These are phyloP conservation scores for Microsporum audouinii DNA, from an alignment of 2,329 filamentous ascomycete species.

Conservation along the genomic window DNA sequence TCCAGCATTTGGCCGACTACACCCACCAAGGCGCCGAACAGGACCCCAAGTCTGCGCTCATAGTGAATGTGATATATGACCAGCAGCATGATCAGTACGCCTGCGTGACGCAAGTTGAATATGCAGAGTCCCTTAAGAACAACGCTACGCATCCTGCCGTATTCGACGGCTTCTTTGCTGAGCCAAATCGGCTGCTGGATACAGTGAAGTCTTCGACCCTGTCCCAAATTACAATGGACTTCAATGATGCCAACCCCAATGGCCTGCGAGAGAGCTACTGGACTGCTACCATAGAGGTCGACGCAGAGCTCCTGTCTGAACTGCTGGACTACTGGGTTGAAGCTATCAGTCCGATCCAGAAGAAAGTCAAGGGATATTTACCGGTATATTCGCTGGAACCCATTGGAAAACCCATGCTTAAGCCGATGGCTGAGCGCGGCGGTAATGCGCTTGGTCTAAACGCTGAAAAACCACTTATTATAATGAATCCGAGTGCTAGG, in stretches of 20 bases:
- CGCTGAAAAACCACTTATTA: constrained; percentile 11
- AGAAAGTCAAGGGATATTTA: not conserved
- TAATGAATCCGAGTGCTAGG: constrained; percentile 14
- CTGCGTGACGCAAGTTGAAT: constrained; percentile 27
- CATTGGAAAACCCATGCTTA: not conserved
- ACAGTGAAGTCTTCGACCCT: constrained; percentile 19
- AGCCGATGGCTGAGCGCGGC: not conserved
- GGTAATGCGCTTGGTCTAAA: not conserved
- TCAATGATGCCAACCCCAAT: constrained; percentile 2
- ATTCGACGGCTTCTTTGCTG: constrained; percentile 22
- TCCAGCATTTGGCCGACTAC: not conserved
- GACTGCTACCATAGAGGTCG: constrained; percentile 7
- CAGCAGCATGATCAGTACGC: constrained; percentile 20
- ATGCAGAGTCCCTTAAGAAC: constrained; percentile 25
- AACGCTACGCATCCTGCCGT: not conserved
- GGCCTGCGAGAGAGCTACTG: constrained; percentile 8
- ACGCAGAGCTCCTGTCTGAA: not conserved
- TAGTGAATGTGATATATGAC: constrained; percentile 22
- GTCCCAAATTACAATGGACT: not conserved
- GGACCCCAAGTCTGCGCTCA: constrained; percentile 28
- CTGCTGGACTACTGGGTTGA: constrained; percentile 7
- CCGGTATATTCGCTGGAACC: not conserved
- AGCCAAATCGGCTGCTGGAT: constrained; percentile 22
- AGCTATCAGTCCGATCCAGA: constrained; percentile 1
- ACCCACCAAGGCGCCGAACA: constrained; percentile 12